phyloP scores from a whole-genome alignment of 805 yeast species.

The Ogataea trehaloabstinens region DNA sequence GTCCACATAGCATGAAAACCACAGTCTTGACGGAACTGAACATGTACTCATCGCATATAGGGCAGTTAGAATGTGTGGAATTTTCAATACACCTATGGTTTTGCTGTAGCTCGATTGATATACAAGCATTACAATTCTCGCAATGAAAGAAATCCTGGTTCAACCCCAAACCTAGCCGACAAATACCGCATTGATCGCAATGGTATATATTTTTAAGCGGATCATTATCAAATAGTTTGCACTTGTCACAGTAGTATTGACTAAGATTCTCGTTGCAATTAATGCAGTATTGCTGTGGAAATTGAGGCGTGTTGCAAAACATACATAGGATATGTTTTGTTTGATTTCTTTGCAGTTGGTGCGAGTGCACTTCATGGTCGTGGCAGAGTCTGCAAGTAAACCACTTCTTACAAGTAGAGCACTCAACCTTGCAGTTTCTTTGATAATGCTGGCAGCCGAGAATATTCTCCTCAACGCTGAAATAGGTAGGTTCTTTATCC shows the following conservation, averaged over 20 bases:
- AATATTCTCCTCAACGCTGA: constrained; percentile 40
- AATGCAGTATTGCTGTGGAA: constrained; percentile 66
- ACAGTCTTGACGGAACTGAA: constrained; percentile 80
- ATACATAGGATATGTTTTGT: constrained; percentile 77
- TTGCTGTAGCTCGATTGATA: constrained; percentile 72
- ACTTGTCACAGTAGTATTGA: constrained; percentile 70
- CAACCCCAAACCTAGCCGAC: constrained; percentile 84
- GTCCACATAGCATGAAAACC: constrained; percentile 93
- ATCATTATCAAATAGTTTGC: constrained; percentile 84
- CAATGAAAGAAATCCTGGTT: constrained; percentile 92
- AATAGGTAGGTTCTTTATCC: constrained; percentile 50
- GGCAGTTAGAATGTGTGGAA: constrained; percentile 88
- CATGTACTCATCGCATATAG: constrained; percentile 88
- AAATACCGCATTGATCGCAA: constrained; percentile 90
- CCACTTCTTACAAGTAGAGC: constrained; percentile 74
- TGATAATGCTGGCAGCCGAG: constrained; percentile 84
- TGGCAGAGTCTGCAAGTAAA: constrained; percentile 84
- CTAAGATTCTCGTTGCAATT: constrained; percentile 69
- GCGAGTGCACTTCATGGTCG: constrained; percentile 53
- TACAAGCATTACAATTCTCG: constrained; percentile 83
- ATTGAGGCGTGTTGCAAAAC: constrained; percentile 74
- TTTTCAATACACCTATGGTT: constrained; percentile 83
- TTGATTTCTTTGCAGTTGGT: constrained; percentile 56
- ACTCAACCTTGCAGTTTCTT: constrained; percentile 79
- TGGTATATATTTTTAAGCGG: constrained; percentile 79